phyloP scores from a whole-genome alignment of 768 basidiomycete species.

The Tubosaeta sp. region DNA sequence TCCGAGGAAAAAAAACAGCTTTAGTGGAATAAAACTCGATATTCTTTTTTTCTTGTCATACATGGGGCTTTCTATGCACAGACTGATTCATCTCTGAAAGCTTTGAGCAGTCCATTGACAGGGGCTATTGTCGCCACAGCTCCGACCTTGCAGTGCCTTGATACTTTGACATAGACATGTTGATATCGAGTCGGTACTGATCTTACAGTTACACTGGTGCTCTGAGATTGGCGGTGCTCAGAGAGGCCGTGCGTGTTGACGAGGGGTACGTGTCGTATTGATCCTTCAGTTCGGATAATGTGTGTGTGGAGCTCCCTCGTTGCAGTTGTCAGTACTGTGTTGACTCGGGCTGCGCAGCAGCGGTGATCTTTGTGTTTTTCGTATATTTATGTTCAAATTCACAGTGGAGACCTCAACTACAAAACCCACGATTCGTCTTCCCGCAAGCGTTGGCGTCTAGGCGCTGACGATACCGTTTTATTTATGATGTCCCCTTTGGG shows the following conservation, averaged over 20 bases:
- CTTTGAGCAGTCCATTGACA: no score
- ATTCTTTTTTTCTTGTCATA: no score
- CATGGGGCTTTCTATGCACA: no score
- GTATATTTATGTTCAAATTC: not conserved
- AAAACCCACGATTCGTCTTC: not conserved
- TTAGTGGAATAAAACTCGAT: no score
- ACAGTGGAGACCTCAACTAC: not conserved
- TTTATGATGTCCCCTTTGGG: conserved; percentile 4
- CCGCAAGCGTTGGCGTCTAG: not conserved
- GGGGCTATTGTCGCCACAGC: no score
- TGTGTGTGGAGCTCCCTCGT: not conserved
- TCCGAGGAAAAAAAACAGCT: no score
- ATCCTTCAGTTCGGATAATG: not conserved
- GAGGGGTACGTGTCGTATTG: not conserved
- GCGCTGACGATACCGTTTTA: not conserved
- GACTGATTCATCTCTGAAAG: no score
- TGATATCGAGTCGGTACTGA: not conserved
- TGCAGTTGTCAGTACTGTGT: not conserved
- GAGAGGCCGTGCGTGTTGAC: not conserved
- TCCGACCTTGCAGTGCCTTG: not conserved
- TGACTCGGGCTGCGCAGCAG: not conserved
- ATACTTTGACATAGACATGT: not conserved
- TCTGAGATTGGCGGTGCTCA: not conserved
- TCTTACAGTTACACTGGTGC: not conserved
- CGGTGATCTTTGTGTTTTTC: not conserved